Percentiles rank a stretch among this genome's conserved stretches.
Evolutionary conservation across 2,329 filamentous ascomycete genomes (phyloP).

Genomic region (Fusarium sp.): DNA sequence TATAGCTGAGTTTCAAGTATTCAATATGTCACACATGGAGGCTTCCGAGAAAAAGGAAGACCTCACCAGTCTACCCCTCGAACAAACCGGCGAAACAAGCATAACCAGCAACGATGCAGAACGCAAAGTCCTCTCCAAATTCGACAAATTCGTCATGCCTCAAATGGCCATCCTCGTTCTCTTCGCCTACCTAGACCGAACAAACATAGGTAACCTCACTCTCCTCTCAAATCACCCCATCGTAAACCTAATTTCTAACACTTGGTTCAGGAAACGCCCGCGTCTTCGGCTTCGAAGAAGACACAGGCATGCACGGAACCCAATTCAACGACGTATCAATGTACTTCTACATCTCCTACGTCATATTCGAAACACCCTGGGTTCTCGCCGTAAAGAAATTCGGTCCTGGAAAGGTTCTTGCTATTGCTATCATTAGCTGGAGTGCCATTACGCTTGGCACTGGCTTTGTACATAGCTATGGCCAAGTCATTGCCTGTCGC

Average conservation of each 20-base stretch:
- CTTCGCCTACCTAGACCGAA: constrained; percentile 44
- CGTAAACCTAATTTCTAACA: too few relatives aligned
- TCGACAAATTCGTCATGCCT: constrained; percentile 46
- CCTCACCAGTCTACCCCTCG: background rate
- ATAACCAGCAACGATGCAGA: background rate
- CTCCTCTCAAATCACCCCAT: too few relatives aligned
- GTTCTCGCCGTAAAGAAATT: constrained; percentile 50
- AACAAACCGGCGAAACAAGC: background rate
- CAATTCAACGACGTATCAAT: constrained; percentile 49
- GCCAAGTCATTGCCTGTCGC: constrained; percentile 42
- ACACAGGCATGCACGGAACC: constrained; percentile 45
- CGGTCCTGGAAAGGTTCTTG: constrained; percentile 42
- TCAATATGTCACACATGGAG: background rate
- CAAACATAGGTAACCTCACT: constrained; percentile 40
- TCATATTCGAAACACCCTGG: constrained; percentile 48
- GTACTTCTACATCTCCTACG: constrained; percentile 49
- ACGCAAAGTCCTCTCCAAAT: constrained; percentile 38
- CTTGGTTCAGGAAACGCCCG: constrained; percentile 51
- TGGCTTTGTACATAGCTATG: constrained; percentile 47
- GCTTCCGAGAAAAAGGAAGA: constrained; percentile 1
- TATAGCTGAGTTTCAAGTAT: too few relatives aligned
- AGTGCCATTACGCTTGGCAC: constrained; percentile 48
- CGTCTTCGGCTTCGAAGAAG: constrained; percentile 49
- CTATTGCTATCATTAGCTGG: constrained; percentile 49
- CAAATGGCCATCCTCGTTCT: constrained; percentile 43